Conservation (phyloP, 176 grass and related monocot species). For the Aegilops speltoides region DNA sequence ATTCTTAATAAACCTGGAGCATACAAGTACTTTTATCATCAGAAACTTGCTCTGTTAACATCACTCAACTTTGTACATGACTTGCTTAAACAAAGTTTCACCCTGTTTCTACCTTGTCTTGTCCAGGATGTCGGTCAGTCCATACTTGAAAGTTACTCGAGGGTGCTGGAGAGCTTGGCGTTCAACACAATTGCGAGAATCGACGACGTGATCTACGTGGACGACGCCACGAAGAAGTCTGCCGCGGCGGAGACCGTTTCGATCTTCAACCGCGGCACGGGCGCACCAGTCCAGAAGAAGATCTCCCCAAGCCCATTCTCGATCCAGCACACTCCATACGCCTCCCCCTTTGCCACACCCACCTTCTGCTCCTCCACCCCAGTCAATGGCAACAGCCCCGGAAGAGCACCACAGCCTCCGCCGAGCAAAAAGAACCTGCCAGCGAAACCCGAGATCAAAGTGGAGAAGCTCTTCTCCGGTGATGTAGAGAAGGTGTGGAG, state of each 20-base stretch:
- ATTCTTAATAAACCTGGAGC: not conserved
- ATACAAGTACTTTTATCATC: not conserved
- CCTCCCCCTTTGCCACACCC: slow-evolving; percentile 85
- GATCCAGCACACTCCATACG: slow-evolving; percentile 73
- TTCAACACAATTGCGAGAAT: slow-evolving; percentile 95
- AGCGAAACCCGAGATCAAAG: slow-evolving; percentile 47
- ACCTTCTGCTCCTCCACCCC: slow-evolving; percentile 78
- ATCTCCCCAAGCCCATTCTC: slow-evolving; percentile 92
- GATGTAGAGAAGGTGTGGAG: slow-evolving; percentile 87
- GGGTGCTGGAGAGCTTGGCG: slow-evolving; percentile 91
- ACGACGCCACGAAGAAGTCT: slow-evolving; percentile 72
- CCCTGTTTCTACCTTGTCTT: slow-evolving; percentile 25
- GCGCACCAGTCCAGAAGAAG: slow-evolving; percentile 76
- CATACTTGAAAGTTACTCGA: slow-evolving; percentile 96
- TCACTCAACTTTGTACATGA: not conserved
- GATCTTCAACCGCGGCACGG: slow-evolving; percentile 68
- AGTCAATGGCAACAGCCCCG: slow-evolving; percentile 70
- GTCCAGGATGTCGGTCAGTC: slow-evolving; percentile 94
- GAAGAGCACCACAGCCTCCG: slow-evolving; percentile 49
- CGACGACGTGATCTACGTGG: slow-evolving; percentile 89
- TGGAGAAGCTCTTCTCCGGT: slow-evolving; percentile 55
- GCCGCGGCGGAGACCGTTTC: slow-evolving; percentile 57
- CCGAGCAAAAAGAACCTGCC: slow-evolving; percentile 38
- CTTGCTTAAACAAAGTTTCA: not conserved
- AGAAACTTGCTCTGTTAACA: not conserved